A percentile compares a stretch with the other conserved stretches of the same genome.
Evolutionary conservation across 1,284 basidiomycete genomes (phyloP).

Genomic region (Ustilago lituana): DNA sequence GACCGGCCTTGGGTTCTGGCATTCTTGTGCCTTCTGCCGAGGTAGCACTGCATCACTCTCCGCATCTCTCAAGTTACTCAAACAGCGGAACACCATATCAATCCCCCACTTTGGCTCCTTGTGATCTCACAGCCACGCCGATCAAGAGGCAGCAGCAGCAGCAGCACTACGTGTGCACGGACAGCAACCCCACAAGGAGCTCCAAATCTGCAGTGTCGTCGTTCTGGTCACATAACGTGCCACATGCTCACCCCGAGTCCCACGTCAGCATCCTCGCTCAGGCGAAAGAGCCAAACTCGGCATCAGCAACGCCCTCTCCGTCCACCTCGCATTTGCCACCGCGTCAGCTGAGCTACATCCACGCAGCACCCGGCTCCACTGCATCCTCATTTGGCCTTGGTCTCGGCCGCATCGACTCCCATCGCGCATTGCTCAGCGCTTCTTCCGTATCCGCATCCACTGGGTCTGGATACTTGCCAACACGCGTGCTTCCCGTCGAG

Average conservation of each 20-base stretch:
- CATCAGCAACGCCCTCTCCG: constrained; percentile 1
- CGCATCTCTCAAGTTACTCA: neutral
- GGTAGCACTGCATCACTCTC: neutral
- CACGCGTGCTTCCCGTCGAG: constrained; percentile 81
- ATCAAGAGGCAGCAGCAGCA: constrained; percentile 17
- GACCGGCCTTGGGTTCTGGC: constrained; percentile 40
- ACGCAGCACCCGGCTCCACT: constrained; percentile 28
- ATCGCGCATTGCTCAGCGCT: neutral
- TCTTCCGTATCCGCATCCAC: constrained; percentile 1
- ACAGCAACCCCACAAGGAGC: constrained; percentile 18
- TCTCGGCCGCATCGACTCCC: constrained; percentile 4
- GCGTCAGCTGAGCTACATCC: constrained; percentile 41
- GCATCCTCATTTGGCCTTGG: constrained; percentile 17
- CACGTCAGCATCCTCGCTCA: constrained; percentile 41
- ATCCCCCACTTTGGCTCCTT: too few relatives aligned
- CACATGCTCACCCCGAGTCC: constrained; percentile 36
- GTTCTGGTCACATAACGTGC: constrained; percentile 37
- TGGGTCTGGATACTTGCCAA: constrained; percentile 77
- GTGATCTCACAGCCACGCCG: neutral
- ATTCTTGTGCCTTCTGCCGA: constrained; percentile 33
- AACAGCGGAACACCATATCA: too few relatives aligned
- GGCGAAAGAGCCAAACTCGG: too few relatives aligned
- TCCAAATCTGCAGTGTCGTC: constrained; percentile 19
- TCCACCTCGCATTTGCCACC: constrained; percentile 3
- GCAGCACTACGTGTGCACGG: constrained; percentile 16